phyloP scores from a whole-genome alignment of 2,329 filamentous ascomycete species.

The Penicillium sp. region DNA sequence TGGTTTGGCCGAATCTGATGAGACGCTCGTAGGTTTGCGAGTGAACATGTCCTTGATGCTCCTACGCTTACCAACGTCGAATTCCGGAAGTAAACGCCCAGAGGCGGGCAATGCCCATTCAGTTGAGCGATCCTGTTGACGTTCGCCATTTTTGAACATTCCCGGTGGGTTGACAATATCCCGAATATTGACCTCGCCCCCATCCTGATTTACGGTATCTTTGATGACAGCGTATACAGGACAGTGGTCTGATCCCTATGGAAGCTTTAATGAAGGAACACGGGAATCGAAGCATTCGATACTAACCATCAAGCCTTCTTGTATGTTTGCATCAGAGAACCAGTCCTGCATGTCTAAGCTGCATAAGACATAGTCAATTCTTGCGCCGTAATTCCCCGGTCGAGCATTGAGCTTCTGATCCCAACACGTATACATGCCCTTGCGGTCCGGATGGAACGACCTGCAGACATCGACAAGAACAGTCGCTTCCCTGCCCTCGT shows the following conservation, averaged over 20 bases:
- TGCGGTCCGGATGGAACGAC: slow-evolving; percentile 71
- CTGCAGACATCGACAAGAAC: slow-evolving; percentile 82
- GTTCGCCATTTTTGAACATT: slow-evolving; percentile 64
- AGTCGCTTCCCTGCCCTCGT: slow-evolving; percentile 65
- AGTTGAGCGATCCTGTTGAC: slow-evolving; percentile 62
- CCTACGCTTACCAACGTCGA: slow-evolving; percentile 63
- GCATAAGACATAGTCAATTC: slow-evolving; percentile 92
- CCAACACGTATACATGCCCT: slow-evolving; percentile 97
- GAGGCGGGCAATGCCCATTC: slow-evolving; percentile 69
- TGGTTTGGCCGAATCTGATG: slow-evolving; percentile 13
- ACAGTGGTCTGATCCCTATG: slow-evolving; percentile 84
- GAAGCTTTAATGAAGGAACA: slow-evolving; percentile 15
- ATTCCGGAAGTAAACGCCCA: slow-evolving; percentile 80
- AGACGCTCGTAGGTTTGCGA: slow-evolving; percentile 48
- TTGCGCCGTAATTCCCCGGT: slow-evolving; percentile 87
- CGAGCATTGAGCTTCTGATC: slow-evolving; percentile 91
- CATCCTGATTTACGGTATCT: slow-evolving; percentile 55
- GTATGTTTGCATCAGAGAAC: slow-evolving; percentile 79
- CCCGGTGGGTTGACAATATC: slow-evolving; percentile 76
- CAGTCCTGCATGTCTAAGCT: slow-evolving; percentile 73
- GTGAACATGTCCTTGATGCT: slow-evolving; percentile 93
- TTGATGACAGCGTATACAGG: slow-evolving; percentile 78
- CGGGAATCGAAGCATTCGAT: background rate
- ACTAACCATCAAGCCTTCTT: slow-evolving; percentile 73
- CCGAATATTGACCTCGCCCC: slow-evolving; percentile 52